These are phyloP conservation scores for Scutellaria barbata DNA, from an alignment of 257 asterid species.

Conservation along the genomic window DNA sequence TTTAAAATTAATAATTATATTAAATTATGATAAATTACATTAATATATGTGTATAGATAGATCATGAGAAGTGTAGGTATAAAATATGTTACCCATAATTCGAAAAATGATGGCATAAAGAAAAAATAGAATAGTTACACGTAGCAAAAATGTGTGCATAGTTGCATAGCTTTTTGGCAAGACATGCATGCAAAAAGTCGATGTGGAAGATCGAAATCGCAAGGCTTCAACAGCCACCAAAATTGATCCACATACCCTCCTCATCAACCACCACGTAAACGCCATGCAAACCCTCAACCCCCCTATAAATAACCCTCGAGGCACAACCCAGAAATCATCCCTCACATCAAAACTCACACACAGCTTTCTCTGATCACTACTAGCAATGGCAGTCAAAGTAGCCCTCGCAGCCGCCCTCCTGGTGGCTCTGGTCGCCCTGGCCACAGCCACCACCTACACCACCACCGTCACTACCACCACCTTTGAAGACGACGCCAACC, in stretches of 20 bases:
- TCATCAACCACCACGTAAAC: conserved; percentile 43
- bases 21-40: no score
- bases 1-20: no score
- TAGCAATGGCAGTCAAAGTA: conserved; percentile 42
- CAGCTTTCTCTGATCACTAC: neutral
- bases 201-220: conserved; percentile 40
- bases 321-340: neutral
- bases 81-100: no score
- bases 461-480: conserved; percentile 48
- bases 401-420: conserved; percentile 46
- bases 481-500: conserved; percentile 33
- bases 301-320: conserved; percentile 35
- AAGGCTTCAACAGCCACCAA: neutral
- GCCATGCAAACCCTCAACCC: conserved; percentile 39
- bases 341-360: neutral
- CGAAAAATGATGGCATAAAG: no score
- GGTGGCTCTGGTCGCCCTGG: conserved; percentile 47
- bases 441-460: conserved; percentile 45
- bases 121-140: no score
- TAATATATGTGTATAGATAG: no score
- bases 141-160: no score
- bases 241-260: conserved; percentile 13
- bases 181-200: conserved; percentile 33
- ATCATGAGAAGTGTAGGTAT: no score
- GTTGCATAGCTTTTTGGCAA: conserved; percentile 34